phyloP scores from a whole-genome alignment of 2,329 filamentous ascomycete species.

The Emergomyces pasteurianus region DNA sequence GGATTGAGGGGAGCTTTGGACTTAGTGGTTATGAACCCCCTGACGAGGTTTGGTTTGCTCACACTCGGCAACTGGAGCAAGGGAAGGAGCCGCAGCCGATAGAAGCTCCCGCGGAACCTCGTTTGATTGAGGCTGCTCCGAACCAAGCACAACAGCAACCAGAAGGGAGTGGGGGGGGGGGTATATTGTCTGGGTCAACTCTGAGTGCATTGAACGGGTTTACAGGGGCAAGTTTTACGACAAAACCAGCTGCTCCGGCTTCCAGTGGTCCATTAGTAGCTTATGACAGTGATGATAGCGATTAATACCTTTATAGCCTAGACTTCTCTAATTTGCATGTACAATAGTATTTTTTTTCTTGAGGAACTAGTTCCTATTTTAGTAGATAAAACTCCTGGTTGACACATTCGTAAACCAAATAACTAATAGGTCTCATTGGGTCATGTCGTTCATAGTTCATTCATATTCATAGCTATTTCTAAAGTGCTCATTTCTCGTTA shows the following conservation, averaged over 20 bases:
- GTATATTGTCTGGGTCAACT: conserved; percentile 73
- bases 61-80: conserved; percentile 58
- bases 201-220: conserved; percentile 61
- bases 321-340: neutral
- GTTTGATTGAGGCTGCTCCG: conserved; percentile 35
- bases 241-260: conserved; percentile 31
- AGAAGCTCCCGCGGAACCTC: conserved; percentile 35
- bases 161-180: conserved; percentile 34
- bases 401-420: neutral
- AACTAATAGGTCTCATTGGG: neutral
- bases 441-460: neutral
- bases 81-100: conserved; percentile 40
- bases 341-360: neutral
- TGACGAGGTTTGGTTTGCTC: conserved; percentile 84
- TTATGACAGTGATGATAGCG: conserved; percentile 80
- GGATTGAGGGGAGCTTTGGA: conserved; percentile 79
- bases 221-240: conserved; percentile 29
- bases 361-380: neutral
- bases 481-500: conserved; percentile 14
- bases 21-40: conserved; percentile 86
- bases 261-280: conserved; percentile 62
- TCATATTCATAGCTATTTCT: conserved; percentile 7
- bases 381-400: neutral
- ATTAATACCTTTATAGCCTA: conserved; percentile 24
- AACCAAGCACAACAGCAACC: conserved; percentile 11